These are phyloP conservation scores for Phalaenopsis aphrodite DNA, from an alignment of 106 monocot species.

Conservation along the genomic window DNA sequence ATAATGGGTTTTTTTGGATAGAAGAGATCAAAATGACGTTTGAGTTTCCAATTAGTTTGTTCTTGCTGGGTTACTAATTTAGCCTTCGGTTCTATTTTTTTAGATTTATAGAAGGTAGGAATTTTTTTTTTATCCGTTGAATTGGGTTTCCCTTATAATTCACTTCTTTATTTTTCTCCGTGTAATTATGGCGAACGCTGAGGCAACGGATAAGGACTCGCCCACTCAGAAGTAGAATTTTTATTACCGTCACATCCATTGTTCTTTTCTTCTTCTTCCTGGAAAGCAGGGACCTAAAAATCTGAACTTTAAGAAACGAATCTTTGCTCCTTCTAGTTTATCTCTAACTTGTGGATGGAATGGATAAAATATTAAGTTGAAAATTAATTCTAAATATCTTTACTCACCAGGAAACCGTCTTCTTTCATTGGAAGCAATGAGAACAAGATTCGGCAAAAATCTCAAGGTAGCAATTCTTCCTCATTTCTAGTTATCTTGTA, in stretches of 20 bases:
- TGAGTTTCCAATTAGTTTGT: neutral
- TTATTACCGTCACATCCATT: neutral
- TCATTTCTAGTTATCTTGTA: neutral
- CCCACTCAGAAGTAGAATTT: neutral
- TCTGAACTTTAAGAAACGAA: neutral
- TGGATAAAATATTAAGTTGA: neutral
- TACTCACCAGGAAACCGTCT: conserved; percentile 4
- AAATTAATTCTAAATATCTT: conserved; percentile 2
- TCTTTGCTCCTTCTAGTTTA: neutral
- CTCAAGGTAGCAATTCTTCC: neutral
- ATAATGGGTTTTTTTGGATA: neutral
- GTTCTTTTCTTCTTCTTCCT: neutral
- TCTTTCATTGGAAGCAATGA: conserved; percentile 6
- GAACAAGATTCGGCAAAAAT: conserved; percentile 6
- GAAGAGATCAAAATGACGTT: neutral
- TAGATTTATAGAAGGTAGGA: neutral
- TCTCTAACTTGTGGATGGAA: neutral
- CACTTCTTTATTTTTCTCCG: too few relatives aligned
- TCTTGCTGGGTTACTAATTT: neutral
- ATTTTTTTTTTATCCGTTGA: too few relatives aligned
- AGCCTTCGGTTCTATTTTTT: neutral
- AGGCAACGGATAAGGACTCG: neutral
- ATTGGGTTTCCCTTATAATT: neutral
- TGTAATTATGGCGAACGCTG: neutral
- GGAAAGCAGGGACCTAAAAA: neutral